Percentiles rank a stretch among this genome's conserved stretches.
Conservation (phyloP, 2,329 filamentous ascomycete genomes). For the Colletotrichum nymphaeae region DNA sequence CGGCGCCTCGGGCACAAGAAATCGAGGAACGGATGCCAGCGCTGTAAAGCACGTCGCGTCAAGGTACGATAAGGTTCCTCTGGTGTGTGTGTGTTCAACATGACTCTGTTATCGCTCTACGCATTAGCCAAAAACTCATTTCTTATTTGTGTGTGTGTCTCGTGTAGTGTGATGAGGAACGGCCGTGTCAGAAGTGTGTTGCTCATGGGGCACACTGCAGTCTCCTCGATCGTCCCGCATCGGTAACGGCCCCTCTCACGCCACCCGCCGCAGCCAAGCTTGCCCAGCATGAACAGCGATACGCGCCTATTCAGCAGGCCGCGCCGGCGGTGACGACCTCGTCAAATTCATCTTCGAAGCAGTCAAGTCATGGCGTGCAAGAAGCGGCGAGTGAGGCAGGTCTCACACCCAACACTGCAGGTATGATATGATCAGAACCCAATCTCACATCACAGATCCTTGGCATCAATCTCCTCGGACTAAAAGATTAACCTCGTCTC, state of each 20-base stretch:
- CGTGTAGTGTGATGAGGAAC: constrained; percentile 44
- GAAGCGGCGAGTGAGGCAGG: constrained; percentile 12
- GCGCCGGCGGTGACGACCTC: neutral
- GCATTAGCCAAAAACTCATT: neutral
- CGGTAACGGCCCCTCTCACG: neutral
- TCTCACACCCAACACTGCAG: constrained; percentile 24
- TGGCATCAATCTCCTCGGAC: neutral
- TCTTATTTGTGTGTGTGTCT: neutral
- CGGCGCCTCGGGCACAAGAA: constrained; percentile 41
- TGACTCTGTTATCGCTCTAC: neutral
- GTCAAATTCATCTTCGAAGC: neutral
- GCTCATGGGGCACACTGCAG: constrained; percentile 50
- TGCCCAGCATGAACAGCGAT: neutral
- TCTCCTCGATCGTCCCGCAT: constrained; percentile 7
- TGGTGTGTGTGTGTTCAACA: no score
- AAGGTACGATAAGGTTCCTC: constrained; percentile 37
- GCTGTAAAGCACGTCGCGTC: constrained; percentile 44
- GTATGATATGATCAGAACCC: neutral
- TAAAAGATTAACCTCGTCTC: neutral
- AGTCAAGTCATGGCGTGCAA: neutral
- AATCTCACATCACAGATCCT: neutral
- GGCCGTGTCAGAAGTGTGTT: constrained; percentile 49
- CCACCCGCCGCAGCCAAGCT: constrained; percentile 23
- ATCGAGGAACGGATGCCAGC: constrained; percentile 45
- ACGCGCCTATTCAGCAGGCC: neutral